Evolutionary conservation across 192 early-diverging fungal species (phyloP), one percentile per base, ranked within the genome.

Genomic region (Cladochytrium replicatum): DNA sequence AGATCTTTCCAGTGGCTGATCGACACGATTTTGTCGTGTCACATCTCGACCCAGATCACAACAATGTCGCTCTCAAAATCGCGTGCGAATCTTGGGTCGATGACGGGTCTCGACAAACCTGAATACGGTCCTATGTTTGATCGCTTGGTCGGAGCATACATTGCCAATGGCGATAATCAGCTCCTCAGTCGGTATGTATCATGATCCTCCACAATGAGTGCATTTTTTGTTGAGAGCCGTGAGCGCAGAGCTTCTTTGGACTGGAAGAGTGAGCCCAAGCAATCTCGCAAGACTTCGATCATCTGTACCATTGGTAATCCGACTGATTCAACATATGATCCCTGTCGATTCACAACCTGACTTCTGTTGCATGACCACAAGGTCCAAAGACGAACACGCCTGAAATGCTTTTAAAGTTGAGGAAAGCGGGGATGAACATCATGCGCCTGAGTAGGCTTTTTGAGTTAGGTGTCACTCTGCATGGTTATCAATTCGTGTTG

Each of bases 401-500:
- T 21, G 84, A 87, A 43, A 81, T 74, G 62, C 67, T 89, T 24
- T 72, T 71, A 11, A 62, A 74, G 46, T 68, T 87, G 43, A 77
- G 82, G 58, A 64, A 75, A 39, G 77, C 77, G 5, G 86, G 86
- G 30, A 85, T 89, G 84, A 89, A 86, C 57, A 80, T 89, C 55
- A 83, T 83, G 22, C 75, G 86, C 46, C 77, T 89, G 73, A 87
- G 34, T 37, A 37, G 17, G 34, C 13, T 13, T 13, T 13, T 13
- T 13, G 13, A 13, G 13, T 37, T 17, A 13, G 34, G 13, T 37
- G 34, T 13, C 17, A 13, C 17, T 37, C 17, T 37, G 13, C 34
- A 13, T 17, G 13, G 13, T 37, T 13, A 37, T 37, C 13, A 13
- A 13, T 13, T 13, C 13, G 13, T 37, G 13, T 13, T 13, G 13